Evolutionary conservation across 495 filamentous ascomycete genomes (phyloP).

Genomic region (Usnea hakonensis): DNA sequence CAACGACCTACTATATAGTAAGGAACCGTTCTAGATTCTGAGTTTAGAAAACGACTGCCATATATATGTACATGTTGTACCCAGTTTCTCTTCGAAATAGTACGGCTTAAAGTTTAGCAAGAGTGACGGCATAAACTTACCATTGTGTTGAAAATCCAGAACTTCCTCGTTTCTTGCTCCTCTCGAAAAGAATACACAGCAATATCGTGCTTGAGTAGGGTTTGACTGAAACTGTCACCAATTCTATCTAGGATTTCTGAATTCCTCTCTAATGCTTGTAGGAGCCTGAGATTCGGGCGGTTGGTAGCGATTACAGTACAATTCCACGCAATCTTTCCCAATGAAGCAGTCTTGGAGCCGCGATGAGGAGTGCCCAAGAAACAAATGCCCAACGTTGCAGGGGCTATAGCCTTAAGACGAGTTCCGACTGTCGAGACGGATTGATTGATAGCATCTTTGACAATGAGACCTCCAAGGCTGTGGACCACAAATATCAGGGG

Average conservation of each 20-base stretch:
- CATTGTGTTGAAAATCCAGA: slow-evolving; percentile 34
- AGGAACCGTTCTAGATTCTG: too few relatives aligned
- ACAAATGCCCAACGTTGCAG: slow-evolving; percentile 64
- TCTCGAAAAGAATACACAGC: slow-evolving; percentile 66
- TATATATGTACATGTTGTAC: too few relatives aligned
- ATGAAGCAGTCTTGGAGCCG: slow-evolving; percentile 65
- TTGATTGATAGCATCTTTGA: slow-evolving; percentile 30
- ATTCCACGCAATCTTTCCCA: slow-evolving; percentile 62
- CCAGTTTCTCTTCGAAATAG: too few relatives aligned
- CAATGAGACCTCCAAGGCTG: slow-evolving; percentile 46
- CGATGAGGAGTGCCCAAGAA: slow-evolving; percentile 83
- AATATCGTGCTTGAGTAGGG: slow-evolving; percentile 48
- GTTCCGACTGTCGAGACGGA: slow-evolving; percentile 18
- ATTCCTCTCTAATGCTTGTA: slow-evolving; percentile 64
- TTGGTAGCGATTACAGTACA: slow-evolving; percentile 55
- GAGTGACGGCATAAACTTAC: slow-evolving; percentile 32
- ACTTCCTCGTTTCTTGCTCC: slow-evolving; percentile 22
- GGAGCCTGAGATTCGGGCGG: slow-evolving; percentile 38
- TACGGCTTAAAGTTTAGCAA: not conserved
- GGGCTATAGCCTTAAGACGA: slow-evolving; percentile 20
- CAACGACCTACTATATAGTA: slow-evolving; percentile 50
- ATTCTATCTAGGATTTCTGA: slow-evolving; percentile 55
- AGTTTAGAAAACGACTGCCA: too few relatives aligned
- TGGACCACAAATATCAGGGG: slow-evolving; percentile 44
- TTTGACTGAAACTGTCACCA: slow-evolving; percentile 22